phyloP scores from a whole-genome alignment of 2,329 filamentous ascomycete genomes.

The Pyricularia sp. region DNA sequence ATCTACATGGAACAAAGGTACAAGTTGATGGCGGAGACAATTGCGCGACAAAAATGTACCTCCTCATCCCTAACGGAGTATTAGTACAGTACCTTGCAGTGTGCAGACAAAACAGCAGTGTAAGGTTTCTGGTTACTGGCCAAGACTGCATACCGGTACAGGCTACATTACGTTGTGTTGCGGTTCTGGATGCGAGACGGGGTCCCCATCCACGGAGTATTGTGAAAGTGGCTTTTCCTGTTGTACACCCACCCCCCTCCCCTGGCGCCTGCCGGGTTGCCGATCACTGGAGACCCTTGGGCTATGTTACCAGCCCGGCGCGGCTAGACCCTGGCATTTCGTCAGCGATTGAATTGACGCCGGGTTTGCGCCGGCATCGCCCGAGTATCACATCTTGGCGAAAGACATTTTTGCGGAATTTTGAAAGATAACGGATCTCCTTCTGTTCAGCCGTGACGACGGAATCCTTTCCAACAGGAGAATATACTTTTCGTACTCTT shows the following conservation, averaged over 20 bases:
- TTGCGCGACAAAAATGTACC: not conserved
- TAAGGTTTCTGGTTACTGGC: too few relatives aligned
- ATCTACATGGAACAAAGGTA: not conserved
- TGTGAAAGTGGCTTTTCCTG: not conserved
- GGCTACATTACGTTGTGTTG: too few relatives aligned
- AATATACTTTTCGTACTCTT: not conserved
- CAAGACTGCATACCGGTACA: too few relatives aligned
- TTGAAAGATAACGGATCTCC: not conserved
- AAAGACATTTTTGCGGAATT: not conserved
- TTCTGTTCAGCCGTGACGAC: not conserved
- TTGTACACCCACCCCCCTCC: not conserved
- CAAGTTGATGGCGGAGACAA: not conserved
- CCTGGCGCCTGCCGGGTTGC: not conserved
- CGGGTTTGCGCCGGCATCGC: not conserved
- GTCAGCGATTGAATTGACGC: not conserved
- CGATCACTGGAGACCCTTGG: not conserved
- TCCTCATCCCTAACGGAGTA: not conserved
- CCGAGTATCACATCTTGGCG: not conserved
- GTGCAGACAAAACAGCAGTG: not conserved
- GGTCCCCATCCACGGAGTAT: too few relatives aligned
- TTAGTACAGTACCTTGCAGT: not conserved
- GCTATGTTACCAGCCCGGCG: not conserved
- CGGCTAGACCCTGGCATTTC: not conserved
- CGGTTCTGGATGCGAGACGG: not conserved
- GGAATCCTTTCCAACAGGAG: not conserved